Evolutionary conservation across 306 rosid species (phyloP).

Genomic region (Dryas alaskensis): DNA sequence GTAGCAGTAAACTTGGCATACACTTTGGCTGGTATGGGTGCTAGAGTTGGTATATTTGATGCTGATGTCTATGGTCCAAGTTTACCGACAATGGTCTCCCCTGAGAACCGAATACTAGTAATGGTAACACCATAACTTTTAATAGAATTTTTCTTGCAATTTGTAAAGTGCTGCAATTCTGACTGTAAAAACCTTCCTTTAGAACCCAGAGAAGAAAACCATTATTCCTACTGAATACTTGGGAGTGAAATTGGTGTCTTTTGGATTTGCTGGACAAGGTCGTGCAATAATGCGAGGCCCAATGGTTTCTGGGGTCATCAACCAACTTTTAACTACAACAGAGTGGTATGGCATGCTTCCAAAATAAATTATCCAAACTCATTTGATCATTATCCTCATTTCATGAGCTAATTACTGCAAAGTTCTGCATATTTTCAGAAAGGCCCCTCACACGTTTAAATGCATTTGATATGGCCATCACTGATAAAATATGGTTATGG

Average conservation of each 20-base stretch:
- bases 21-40: constrained; percentile 98
- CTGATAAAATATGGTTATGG: neutral
- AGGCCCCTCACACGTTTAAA: neutral
- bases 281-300: constrained; percentile 99
- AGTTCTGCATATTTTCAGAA: constrained; percentile 21
- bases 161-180: constrained; percentile 25
- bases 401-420: neutral
- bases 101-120: constrained; percentile 75
- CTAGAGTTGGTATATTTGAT: constrained; percentile 96
- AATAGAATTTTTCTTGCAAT: constrained; percentile 22
- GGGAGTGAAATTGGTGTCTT: constrained; percentile 94
- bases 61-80: constrained; percentile 99
- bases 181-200: constrained; percentile 30
- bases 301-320: constrained; percentile 96
- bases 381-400: neutral
- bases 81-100: constrained; percentile 98
- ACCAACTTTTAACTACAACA: constrained; percentile 88
- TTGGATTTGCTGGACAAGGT: constrained; percentile 97
- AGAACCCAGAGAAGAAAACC: constrained; percentile 82
- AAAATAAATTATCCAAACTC: neutral
- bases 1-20: constrained; percentile 94
- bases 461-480: neutral
- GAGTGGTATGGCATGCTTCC: constrained; percentile 60
- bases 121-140: constrained; percentile 52
- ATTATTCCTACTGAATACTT: constrained; percentile 90